phyloP scores from a whole-genome alignment of 495 filamentous ascomycete genomes.

The Parmelia sp. region DNA sequence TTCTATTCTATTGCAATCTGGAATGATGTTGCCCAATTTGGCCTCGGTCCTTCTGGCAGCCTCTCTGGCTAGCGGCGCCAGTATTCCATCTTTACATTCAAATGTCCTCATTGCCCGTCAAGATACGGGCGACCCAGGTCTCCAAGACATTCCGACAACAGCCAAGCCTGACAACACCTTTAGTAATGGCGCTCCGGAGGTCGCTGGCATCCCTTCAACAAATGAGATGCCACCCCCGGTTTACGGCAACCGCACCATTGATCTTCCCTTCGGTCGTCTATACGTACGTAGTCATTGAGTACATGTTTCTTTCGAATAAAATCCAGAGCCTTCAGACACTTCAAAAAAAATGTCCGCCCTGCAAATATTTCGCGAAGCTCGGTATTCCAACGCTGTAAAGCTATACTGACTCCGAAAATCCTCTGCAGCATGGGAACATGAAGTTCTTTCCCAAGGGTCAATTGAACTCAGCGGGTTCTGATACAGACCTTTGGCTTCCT shows the following conservation, averaged over 20 bases:
- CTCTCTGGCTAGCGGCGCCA: constrained; percentile 6
- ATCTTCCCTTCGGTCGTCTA: constrained; percentile 27
- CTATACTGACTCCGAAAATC: not conserved
- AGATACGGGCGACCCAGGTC: not conserved
- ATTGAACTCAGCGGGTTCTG: constrained; percentile 17
- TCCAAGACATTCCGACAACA: constrained; percentile 21
- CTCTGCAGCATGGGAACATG: constrained; percentile 20
- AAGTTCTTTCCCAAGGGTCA: constrained; percentile 24
- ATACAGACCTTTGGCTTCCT: constrained; percentile 20
- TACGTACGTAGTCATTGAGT: not conserved
- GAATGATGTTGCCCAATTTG: constrained; percentile 12
- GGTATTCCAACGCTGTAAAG: not conserved
- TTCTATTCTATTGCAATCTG: not conserved
- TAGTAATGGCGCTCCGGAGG: constrained; percentile 8
- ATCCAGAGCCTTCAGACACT: not conserved
- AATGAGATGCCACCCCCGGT: constrained; percentile 11
- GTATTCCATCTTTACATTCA: constrained; percentile 12
- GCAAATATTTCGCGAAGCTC: not conserved
- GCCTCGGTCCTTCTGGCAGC: constrained; percentile 3
- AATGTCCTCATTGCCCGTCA: not conserved
- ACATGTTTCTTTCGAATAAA: not conserved
- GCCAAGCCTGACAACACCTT: constrained; percentile 23
- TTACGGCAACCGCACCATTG: constrained; percentile 21
- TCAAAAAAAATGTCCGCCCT: not conserved
- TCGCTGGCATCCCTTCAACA: constrained; percentile 9